Evolutionary conservation across 2,329 filamentous ascomycete genomes (phyloP).

Genomic region (Thyridium curvatum): DNA sequence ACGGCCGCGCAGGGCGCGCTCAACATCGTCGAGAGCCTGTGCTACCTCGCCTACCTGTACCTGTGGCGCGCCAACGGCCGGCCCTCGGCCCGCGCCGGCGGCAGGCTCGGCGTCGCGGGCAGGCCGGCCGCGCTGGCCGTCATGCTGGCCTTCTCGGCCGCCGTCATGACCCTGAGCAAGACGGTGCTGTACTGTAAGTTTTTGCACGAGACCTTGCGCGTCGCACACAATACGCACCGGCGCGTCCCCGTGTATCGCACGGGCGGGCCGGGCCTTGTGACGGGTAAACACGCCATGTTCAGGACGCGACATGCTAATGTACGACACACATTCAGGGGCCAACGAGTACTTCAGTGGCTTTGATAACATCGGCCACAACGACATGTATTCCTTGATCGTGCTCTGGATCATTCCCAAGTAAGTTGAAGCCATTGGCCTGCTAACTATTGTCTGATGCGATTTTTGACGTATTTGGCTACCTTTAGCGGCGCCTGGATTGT

Average conservation of each 20-base stretch:
- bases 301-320: too few relatives aligned
- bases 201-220: constrained; percentile 1
- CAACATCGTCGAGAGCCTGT: constrained; percentile 27
- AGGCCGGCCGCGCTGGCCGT: constrained; percentile 36
- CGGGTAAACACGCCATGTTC: too few relatives aligned
- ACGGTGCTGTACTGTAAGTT: constrained; percentile 53
- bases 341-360: constrained; percentile 51
- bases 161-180: constrained; percentile 57
- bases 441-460: not conserved
- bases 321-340: too few relatives aligned
- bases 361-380: constrained; percentile 52
- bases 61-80: constrained; percentile 23
- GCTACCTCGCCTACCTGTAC: constrained; percentile 24
- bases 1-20: constrained; percentile 63
- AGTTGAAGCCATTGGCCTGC: constrained; percentile 14
- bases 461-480: not conserved
- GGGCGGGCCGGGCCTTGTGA: too few relatives aligned
- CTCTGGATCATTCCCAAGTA: constrained; percentile 56
- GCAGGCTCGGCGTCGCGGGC: constrained; percentile 30
- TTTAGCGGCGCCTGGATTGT: constrained; percentile 49
- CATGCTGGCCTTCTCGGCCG: constrained; percentile 43
- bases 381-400: constrained; percentile 32
- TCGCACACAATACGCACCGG: too few relatives aligned
- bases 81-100: constrained; percentile 9
- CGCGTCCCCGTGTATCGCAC: too few relatives aligned